Evolutionary conservation across 2,329 filamentous ascomycete genomes (phyloP).

Genomic region (Colletotrichum brevisporum): DNA sequence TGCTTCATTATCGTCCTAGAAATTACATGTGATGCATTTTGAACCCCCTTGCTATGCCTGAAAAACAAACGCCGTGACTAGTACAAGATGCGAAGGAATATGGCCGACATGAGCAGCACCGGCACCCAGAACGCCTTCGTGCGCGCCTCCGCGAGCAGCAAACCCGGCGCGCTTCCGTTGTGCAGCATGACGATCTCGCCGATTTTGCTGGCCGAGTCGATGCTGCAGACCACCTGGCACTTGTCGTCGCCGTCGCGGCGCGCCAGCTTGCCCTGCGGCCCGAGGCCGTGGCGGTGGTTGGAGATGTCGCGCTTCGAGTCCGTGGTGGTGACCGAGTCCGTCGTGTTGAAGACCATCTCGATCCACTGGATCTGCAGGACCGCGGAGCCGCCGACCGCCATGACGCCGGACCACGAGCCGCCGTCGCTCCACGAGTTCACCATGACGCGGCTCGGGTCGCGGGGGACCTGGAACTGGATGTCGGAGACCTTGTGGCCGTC

Average conservation of each 20-base stretch:
- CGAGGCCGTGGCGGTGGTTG: slow-evolving; percentile 12
- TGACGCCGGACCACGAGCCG: slow-evolving; percentile 71
- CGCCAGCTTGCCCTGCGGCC: slow-evolving; percentile 23
- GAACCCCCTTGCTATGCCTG: slow-evolving; percentile 25
- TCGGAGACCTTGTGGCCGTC: slow-evolving; percentile 64
- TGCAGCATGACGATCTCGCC: slow-evolving; percentile 57
- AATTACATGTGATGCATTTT: slow-evolving; percentile 13
- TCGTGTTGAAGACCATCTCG: slow-evolving; percentile 70
- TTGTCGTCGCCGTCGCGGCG: slow-evolving; percentile 31
- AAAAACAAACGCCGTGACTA: slow-evolving; percentile 12
- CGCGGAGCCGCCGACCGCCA: slow-evolving; percentile 64
- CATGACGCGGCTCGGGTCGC: slow-evolving; percentile 65
- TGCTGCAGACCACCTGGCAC: slow-evolving; percentile 51
- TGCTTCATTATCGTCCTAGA: slow-evolving; percentile 9
- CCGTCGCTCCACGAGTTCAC: slow-evolving; percentile 75
- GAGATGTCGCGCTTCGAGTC: slow-evolving; percentile 15
- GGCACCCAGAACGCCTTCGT: slow-evolving; percentile 41
- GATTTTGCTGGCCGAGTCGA: slow-evolving; percentile 51
- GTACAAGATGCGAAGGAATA: slow-evolving; percentile 47
- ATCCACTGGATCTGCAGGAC: slow-evolving; percentile 75
- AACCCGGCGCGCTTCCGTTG: slow-evolving; percentile 40
- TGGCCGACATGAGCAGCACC: slow-evolving; percentile 31
- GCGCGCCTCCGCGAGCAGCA: slow-evolving; percentile 41
- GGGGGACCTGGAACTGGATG: slow-evolving; percentile 69
- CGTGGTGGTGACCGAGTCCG: slow-evolving; percentile 37